Evolutionary conservation across 306 rosid species (phyloP).

Genomic region (Hippophae tibetana): DNA sequence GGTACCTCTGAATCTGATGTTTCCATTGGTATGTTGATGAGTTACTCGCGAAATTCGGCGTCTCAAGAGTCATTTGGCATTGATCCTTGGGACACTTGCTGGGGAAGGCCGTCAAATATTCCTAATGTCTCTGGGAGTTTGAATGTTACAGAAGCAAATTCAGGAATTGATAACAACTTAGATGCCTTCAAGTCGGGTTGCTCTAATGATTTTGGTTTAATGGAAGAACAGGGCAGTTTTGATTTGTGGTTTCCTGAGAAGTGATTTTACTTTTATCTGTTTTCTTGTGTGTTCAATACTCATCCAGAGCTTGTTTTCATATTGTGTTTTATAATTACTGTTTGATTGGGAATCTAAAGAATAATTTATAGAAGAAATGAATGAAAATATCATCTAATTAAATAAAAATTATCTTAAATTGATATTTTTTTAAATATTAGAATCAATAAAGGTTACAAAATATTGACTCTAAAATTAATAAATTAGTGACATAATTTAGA

Average conservation of each 20-base stretch:
- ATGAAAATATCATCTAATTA: too few species aligned
- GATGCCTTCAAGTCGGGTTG: conserved; percentile 45
- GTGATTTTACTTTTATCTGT: not conserved
- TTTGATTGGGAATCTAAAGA: too few species aligned
- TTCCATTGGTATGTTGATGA: not conserved
- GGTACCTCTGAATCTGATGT: not conserved
- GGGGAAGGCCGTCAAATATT: not conserved
- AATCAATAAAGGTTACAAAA: too few species aligned
- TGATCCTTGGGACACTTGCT: conserved; percentile 15
- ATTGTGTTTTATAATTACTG: too few species aligned
- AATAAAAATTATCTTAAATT: too few species aligned
- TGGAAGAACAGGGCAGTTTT: conserved; percentile 48
- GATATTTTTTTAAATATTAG: too few species aligned
- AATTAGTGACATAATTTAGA: too few species aligned
- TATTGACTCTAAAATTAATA: too few species aligned
- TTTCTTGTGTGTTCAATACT: not conserved
- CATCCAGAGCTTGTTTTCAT: not conserved
- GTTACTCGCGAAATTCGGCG: conserved; percentile 5
- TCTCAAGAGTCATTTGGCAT: conserved; percentile 9
- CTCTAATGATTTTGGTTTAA: conserved; percentile 37
- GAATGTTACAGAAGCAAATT: conserved; percentile 23
- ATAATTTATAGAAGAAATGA: too few species aligned
- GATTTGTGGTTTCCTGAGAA: conserved; percentile 30
- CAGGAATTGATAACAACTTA: conserved; percentile 24
- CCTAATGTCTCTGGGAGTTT: conserved; percentile 21